A percentile compares a stretch with the other conserved stretches of the same genome.
phyloP scores from a whole-genome alignment of 1,139 yeast species.

The Groenewaldozyma auringiensis region DNA sequence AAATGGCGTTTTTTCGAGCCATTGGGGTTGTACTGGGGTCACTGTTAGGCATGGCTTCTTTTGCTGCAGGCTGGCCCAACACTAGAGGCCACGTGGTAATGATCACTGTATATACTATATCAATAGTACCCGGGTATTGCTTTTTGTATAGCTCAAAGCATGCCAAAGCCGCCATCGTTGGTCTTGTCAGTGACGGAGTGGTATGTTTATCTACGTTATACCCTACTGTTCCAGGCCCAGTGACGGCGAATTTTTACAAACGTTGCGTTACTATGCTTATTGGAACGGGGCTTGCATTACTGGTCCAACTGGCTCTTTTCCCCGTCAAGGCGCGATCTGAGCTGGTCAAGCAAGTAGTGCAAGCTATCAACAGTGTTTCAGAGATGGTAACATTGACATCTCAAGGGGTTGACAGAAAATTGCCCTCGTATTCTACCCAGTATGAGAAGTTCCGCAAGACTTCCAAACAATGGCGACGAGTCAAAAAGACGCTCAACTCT shows the following conservation, averaged over 20 bases:
- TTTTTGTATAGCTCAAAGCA: conserved; percentile 39
- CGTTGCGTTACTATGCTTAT: conserved; percentile 44
- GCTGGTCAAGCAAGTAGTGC: conserved; percentile 36
- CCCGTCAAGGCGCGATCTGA: conserved; percentile 44
- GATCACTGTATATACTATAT: conserved; percentile 36
- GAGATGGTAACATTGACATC: conserved; percentile 35
- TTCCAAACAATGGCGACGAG: conserved; percentile 29
- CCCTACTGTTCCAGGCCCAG: conserved; percentile 36
- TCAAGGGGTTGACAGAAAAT: conserved; percentile 36
- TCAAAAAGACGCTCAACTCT: conserved; percentile 34
- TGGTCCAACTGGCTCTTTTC: conserved; percentile 39
- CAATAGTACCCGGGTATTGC: conserved; percentile 41
- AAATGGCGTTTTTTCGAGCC: conserved; percentile 39
- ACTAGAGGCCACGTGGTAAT: conserved; percentile 38
- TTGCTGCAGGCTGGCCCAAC: conserved; percentile 33
- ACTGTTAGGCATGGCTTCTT: conserved; percentile 42
- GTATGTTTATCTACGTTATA: conserved; percentile 40
- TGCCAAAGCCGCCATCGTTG: conserved; percentile 44
- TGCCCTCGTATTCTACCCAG: conserved; percentile 22
- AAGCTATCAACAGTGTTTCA: conserved; percentile 35
- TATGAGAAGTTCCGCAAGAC: conserved; percentile 16
- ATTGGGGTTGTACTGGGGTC: conserved; percentile 43
- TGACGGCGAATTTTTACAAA: conserved; percentile 39
- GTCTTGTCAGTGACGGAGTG: conserved; percentile 40
- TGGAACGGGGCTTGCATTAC: conserved; percentile 42